Percentiles rank a stretch among this genome's conserved stretches.
Conservation (phyloP, 371 early-diverging fungal species). For the Mucor mucedo region DNA sequence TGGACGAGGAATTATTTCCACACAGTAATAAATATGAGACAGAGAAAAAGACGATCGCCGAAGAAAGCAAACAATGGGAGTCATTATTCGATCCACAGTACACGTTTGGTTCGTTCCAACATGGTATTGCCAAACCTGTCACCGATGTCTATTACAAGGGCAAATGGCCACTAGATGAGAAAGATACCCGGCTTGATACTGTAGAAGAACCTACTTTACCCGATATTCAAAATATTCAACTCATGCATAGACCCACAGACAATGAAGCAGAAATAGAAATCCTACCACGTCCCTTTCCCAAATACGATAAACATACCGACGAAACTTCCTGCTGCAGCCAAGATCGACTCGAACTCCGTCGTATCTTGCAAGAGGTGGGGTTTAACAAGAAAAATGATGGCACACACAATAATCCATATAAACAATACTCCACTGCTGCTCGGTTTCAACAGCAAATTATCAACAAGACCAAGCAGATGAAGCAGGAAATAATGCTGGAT, state of each 20-base stretch:
- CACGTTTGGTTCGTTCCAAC: slow-evolving; percentile 26
- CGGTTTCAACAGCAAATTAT: slow-evolving; percentile 13
- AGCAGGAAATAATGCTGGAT: slow-evolving; percentile 11
- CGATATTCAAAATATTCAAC: slow-evolving; percentile 8
- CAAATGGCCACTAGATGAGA: slow-evolving; percentile 16
- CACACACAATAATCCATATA: background rate
- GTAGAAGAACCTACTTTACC: slow-evolving; percentile 19
- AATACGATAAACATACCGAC: slow-evolving; percentile 7
- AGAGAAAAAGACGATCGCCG: slow-evolving; percentile 2
- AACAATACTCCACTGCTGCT: background rate
- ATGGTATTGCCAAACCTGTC: slow-evolving; percentile 4
- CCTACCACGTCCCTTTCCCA: slow-evolving; percentile 17
- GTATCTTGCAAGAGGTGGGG: slow-evolving; percentile 10
- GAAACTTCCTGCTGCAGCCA: slow-evolving; percentile 3
- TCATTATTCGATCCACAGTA: slow-evolving; percentile 28
- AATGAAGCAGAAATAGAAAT: slow-evolving; percentile 15
- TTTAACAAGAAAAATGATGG: slow-evolving; percentile 20
- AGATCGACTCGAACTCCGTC: slow-evolving; percentile 17
- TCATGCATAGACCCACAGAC: background rate
- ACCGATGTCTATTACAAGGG: slow-evolving; percentile 15
- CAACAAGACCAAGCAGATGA: slow-evolving; percentile 15
- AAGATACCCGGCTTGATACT: slow-evolving; percentile 13
- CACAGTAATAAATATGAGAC: background rate
- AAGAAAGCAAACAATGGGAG: slow-evolving; percentile 31
- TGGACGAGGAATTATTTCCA: no score